phyloP scores from a whole-genome alignment of 2,329 filamentous ascomycete genomes.

The Ceratocystis destructans region DNA sequence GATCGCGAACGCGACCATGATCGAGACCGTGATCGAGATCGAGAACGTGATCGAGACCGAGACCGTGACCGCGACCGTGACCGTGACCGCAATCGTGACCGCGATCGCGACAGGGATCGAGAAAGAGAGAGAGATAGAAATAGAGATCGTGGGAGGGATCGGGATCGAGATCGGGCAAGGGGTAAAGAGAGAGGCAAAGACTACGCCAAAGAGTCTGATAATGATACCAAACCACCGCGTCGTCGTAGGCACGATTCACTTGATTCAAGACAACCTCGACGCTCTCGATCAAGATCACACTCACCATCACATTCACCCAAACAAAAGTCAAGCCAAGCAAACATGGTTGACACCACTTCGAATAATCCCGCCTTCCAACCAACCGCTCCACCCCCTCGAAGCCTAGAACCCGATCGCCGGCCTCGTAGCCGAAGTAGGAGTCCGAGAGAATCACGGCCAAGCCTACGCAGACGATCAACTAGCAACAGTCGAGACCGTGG shows the following conservation, averaged over 20 bases:
- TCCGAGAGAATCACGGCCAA: constrained; percentile 2
- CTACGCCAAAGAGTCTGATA: background rate
- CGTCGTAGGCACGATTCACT: constrained; percentile 10
- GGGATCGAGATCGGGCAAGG: background rate
- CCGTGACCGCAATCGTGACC: constrained; percentile 11
- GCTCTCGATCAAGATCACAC: constrained; percentile 9
- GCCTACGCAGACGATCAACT: constrained; percentile 6
- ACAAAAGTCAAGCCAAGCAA: background rate
- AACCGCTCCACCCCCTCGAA: background rate
- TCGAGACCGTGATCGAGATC: background rate
- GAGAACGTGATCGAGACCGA: background rate
- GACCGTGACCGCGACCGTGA: constrained; percentile 10
- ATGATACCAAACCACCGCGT: constrained; percentile 8
- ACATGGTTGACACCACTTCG: background rate
- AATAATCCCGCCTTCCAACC: background rate
- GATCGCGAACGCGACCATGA: constrained; percentile 4
- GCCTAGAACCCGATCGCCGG: background rate
- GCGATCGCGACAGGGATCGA: constrained; percentile 9
- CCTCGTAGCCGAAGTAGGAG: constrained; percentile 12
- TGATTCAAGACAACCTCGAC: constrained; percentile 6
- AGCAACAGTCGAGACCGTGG: constrained; percentile 11
- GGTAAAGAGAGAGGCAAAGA: background rate
- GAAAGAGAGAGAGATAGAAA: constrained; percentile 10
- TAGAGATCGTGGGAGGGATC: too few relatives aligned
- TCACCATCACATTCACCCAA: background rate